Evolutionary conservation across 2,329 filamentous ascomycete genomes (phyloP).

Genomic region (Aspergillus sp.): DNA sequence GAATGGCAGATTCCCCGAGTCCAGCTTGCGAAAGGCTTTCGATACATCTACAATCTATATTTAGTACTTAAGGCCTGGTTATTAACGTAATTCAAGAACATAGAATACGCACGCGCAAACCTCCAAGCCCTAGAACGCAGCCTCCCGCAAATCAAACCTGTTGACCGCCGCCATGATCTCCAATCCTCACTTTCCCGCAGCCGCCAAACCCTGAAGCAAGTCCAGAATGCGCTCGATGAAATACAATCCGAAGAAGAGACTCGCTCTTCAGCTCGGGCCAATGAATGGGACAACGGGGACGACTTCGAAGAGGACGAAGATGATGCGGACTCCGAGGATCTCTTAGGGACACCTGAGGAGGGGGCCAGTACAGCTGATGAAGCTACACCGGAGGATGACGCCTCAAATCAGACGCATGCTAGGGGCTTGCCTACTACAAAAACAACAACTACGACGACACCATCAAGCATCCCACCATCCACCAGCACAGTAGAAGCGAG

Average conservation of each 20-base stretch:
- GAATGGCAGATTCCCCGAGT: background rate
- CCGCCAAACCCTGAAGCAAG: constrained; percentile 32
- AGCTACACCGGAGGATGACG: background rate
- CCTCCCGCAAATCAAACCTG: constrained; percentile 40
- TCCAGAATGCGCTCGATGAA: constrained; percentile 35
- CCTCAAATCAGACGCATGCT: background rate
- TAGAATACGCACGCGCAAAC: constrained; percentile 46
- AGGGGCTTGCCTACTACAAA: background rate
- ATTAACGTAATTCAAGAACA: constrained; percentile 32
- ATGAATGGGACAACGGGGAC: constrained; percentile 14
- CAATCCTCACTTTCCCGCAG: constrained; percentile 43
- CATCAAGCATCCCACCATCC: background rate
- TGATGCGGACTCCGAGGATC: constrained; percentile 18
- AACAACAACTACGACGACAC: background rate
- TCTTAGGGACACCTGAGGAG: constrained; percentile 26
- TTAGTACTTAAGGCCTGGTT: background rate
- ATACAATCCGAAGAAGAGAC: constrained; percentile 27
- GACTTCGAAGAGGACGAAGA: constrained; percentile 18
- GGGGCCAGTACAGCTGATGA: constrained; percentile 13
- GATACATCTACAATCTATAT: background rate
- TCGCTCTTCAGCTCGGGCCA: background rate
- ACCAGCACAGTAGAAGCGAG: background rate
- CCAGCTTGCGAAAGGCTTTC: background rate
- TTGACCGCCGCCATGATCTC: constrained; percentile 39
- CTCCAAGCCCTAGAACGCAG: constrained; percentile 43